Conservation (phyloP, 1,139 yeast genomes). For the Hyphopichia burtonii region DNA sequence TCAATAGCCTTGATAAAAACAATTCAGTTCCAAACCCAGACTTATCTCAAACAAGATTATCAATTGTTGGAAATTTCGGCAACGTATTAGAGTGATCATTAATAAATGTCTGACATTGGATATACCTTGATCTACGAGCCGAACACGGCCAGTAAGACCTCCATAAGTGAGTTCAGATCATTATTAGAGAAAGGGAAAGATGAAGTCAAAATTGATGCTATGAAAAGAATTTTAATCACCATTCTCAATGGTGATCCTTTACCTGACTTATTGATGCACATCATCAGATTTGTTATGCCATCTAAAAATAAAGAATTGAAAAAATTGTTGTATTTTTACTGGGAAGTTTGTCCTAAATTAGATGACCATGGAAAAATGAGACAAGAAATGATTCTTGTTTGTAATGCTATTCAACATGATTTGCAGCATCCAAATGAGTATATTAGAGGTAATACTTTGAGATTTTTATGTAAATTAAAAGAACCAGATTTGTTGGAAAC, state of each 20-base stretch:
- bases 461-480: conserved; percentile 85
- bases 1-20: no score
- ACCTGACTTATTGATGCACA: conserved; percentile 96
- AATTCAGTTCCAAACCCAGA: background rate
- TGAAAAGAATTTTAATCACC: conserved; percentile 82
- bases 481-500: conserved; percentile 96
- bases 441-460: conserved; percentile 90
- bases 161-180: conserved; percentile 74
- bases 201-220: conserved; percentile 81
- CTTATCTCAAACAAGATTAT: conserved; percentile 4
- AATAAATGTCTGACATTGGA: conserved; percentile 57
- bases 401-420: conserved; percentile 97
- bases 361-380: conserved; percentile 87
- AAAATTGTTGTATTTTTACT: conserved; percentile 88
- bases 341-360: conserved; percentile 97
- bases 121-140: conserved; percentile 79
- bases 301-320: conserved; percentile 87
- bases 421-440: conserved; percentile 97
- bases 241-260: conserved; percentile 92
- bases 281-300: conserved; percentile 96
- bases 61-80: no score
- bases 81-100: no score
- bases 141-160: conserved; percentile 65
- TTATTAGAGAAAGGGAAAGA: conserved; percentile 88
- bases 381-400: conserved; percentile 98